These are phyloP conservation scores for Picea glauca DNA, from an alignment of 75 land plant genomes.

Conservation along the genomic window DNA sequence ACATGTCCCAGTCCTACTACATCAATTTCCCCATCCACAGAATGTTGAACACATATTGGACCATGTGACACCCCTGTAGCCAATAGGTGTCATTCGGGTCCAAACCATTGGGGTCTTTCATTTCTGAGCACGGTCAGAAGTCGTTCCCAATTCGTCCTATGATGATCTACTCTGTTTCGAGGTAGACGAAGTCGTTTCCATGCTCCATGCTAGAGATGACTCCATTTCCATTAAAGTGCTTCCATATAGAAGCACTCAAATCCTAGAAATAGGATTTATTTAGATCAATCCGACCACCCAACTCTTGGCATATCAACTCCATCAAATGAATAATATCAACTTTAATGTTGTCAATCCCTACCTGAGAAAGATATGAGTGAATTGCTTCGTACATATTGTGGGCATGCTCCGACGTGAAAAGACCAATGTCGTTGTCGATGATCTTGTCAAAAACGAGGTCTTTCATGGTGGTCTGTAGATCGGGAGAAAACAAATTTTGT, in stretches of 20 bases:
- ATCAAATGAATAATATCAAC: slow-evolving; percentile 79
- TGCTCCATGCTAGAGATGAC: slow-evolving; percentile 48
- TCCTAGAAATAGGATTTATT: slow-evolving; percentile 28
- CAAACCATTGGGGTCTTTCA: slow-evolving; percentile 10
- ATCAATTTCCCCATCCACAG: slow-evolving; percentile 48
- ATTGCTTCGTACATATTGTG: slow-evolving; percentile 48
- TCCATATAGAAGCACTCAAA: slow-evolving; percentile 21
- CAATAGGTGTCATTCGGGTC: slow-evolving; percentile 34
- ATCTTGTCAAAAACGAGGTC: slow-evolving; percentile 79
- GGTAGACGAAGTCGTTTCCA: slow-evolving; percentile 40
- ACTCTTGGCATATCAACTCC: slow-evolving; percentile 31
- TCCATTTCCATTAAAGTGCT: slow-evolving; percentile 37
- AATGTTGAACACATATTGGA: slow-evolving; percentile 43
- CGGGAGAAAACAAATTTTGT: slow-evolving; percentile 29
- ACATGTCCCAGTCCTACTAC: slow-evolving; percentile 58
- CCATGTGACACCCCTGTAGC: slow-evolving; percentile 45
- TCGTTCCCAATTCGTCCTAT: slow-evolving; percentile 45
- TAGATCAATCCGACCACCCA: slow-evolving; percentile 34
- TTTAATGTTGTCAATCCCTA: slow-evolving; percentile 70
- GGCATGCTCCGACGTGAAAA: slow-evolving; percentile 55
- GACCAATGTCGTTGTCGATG: slow-evolving; percentile 46
- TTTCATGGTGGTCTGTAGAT: slow-evolving; percentile 59
- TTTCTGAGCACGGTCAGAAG: slow-evolving; percentile 35
- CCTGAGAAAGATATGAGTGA: slow-evolving; percentile 44
- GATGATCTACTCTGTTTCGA: slow-evolving; percentile 30